A percentile compares a stretch with the other conserved stretches of the same genome.
Evolutionary conservation across 306 rosid genomes (phyloP).

Genomic region (Dryas drummondii): DNA sequence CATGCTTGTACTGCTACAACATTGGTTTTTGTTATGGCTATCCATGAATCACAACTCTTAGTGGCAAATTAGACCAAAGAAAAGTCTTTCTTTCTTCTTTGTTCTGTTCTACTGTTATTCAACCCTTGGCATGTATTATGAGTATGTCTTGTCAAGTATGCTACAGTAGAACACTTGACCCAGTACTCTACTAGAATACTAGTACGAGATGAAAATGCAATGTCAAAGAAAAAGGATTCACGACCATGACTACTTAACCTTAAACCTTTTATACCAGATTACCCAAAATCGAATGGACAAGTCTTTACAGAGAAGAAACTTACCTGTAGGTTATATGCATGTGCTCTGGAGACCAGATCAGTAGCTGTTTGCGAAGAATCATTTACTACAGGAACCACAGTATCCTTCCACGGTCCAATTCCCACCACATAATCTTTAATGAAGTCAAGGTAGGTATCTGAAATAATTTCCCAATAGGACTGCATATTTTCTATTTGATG

Average conservation of each 20-base stretch:
- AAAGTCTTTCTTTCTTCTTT: no score
- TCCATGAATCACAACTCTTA: no score
- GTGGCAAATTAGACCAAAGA: no score
- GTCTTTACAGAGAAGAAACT: conserved; percentile 15
- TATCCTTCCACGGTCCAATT: conserved; percentile 96
- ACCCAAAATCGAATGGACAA: conserved; percentile 1
- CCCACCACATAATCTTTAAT: conserved; percentile 76
- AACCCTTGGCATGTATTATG: no score
- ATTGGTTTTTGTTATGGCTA: no score
- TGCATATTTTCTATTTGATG: conserved; percentile 40
- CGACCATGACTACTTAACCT: neutral
- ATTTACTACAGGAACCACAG: conserved; percentile 57
- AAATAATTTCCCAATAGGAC: conserved; percentile 91
- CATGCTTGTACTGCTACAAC: no score
- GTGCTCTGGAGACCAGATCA: conserved; percentile 77
- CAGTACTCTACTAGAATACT: no score
- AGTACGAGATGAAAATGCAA: no score
- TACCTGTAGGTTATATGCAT: conserved; percentile 83
- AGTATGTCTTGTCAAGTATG: no score
- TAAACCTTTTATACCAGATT: neutral
- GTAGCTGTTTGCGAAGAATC: conserved; percentile 57
- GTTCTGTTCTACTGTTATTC: no score
- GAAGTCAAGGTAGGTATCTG: conserved; percentile 64
- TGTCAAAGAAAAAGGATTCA: no score
- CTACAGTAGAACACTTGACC: no score